Conservation (phyloP, 495 filamentous ascomycete genomes). For the Baudoinia panamericana region DNA sequence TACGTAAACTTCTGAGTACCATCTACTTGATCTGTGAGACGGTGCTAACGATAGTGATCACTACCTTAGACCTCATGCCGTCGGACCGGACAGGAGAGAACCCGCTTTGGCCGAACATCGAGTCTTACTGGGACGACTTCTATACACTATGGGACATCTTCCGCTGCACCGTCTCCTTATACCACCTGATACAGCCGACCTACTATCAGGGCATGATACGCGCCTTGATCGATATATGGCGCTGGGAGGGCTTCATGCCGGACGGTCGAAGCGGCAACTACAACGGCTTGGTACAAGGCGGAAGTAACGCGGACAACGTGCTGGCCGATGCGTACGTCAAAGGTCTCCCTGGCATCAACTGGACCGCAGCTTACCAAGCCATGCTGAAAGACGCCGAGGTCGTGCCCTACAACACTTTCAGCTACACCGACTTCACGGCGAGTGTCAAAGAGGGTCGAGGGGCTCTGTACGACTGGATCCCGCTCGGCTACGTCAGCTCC, state of each 20-base stretch:
- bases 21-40: too few species aligned
- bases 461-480: conserved; percentile 28
- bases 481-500: conserved; percentile 25
- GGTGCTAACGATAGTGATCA: too few species aligned
- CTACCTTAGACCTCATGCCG: conserved; percentile 29
- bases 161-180: conserved; percentile 24
- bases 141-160: conserved; percentile 31
- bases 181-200: conserved; percentile 26
- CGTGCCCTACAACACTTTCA: conserved; percentile 25
- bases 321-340: conserved; percentile 33
- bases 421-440: conserved; percentile 5
- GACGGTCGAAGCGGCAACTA: conserved; percentile 27
- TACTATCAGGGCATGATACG: conserved; percentile 24
- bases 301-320: conserved; percentile 30
- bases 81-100: conserved; percentile 28
- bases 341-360: conserved; percentile 24
- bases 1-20: too few species aligned
- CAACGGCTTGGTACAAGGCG: conserved; percentile 29
- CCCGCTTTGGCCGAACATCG: conserved; percentile 25
- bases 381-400: conserved; percentile 29
- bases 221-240: conserved; percentile 27
- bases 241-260: conserved; percentile 27
- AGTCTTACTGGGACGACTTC: conserved; percentile 30
- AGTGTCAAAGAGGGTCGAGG: conserved; percentile 27
- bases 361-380: conserved; percentile 28